These are phyloP conservation scores for Geotrichum citri-aurantii DNA, from an alignment of 1,139 yeast species.

Conservation along the genomic window DNA sequence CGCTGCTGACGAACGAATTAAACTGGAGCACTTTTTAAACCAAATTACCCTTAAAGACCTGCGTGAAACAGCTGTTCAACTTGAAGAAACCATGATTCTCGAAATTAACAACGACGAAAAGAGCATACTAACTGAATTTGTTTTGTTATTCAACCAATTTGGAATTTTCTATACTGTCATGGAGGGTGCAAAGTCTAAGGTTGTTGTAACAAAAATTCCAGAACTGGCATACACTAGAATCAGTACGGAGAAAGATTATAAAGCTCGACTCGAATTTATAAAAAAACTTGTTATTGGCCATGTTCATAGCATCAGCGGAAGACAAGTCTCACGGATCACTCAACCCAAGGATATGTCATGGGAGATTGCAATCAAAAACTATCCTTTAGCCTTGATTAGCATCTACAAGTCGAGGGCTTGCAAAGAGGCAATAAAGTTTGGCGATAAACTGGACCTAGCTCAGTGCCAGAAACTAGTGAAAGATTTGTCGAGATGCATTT, in stretches of 20 bases:
- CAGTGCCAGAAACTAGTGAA: constrained; percentile 46
- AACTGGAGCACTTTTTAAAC: constrained; percentile 44
- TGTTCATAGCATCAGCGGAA: constrained; percentile 17
- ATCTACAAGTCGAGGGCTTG: constrained; percentile 62
- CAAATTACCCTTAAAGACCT: constrained; percentile 6
- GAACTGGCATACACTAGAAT: constrained; percentile 13
- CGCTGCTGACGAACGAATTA: constrained; percentile 69
- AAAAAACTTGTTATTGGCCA: constrained; percentile 19
- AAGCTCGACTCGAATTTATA: constrained; percentile 14
- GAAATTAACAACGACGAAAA: constrained; percentile 33
- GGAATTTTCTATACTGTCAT: constrained; percentile 21
- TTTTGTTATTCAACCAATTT: constrained; percentile 21
- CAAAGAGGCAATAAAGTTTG: constrained; percentile 65
- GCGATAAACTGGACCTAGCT: constrained; percentile 42
- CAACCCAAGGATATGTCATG: constrained; percentile 10
- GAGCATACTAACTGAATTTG: constrained; percentile 17
- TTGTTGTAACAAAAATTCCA: constrained; percentile 24
- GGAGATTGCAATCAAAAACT: constrained; percentile 17
- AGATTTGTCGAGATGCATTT: constrained; percentile 44
- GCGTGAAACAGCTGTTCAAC: constrained; percentile 2
- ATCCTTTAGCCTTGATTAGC: constrained; percentile 40
- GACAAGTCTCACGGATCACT: constrained; percentile 16
- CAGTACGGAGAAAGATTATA: background rate
- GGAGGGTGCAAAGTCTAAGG: background rate
- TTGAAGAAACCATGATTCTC: constrained; percentile 25